These are phyloP conservation scores for Borovskyia barvae DNA, from an alignment of 208 protist genomes.

Conservation along the genomic window DNA sequence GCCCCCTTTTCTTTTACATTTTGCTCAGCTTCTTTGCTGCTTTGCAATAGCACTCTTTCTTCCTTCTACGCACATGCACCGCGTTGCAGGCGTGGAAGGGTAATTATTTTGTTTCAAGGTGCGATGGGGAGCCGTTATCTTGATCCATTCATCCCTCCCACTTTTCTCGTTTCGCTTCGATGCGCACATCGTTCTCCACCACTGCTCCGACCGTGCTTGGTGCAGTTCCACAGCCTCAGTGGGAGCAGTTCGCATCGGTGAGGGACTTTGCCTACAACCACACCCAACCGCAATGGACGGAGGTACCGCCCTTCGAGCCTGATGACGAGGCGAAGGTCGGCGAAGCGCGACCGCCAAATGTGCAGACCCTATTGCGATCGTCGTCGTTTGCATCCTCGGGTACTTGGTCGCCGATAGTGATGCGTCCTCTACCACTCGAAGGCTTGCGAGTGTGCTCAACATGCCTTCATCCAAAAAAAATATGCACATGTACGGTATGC, in stretches of 20 bases:
- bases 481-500: conserved; percentile 53
- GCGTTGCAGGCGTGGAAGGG: no score
- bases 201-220: no score
- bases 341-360: no score
- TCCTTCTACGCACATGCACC: background rate
- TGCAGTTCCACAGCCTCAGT: conserved; percentile 34
- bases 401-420: conserved; percentile 13
- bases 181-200: background rate
- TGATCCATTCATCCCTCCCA: background rate
- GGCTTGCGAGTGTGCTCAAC: conserved; percentile 33
- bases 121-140: no score
- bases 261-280: conserved; percentile 52
- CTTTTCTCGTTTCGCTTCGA: background rate
- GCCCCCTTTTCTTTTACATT: background rate
- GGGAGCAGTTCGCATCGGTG: conserved; percentile 26
- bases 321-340: background rate
- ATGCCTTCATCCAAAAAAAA: conserved; percentile 45
- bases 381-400: no score
- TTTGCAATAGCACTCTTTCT: conserved; percentile 1
- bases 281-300: conserved; percentile 49
- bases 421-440: conserved; percentile 31
- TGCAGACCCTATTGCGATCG: no score
- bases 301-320: conserved; percentile 6
- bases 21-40: background rate
- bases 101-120: background rate